These are phyloP conservation scores for Solanum hybrid DNA, from an alignment of 305 asterid genomes.

Conservation along the genomic window DNA sequence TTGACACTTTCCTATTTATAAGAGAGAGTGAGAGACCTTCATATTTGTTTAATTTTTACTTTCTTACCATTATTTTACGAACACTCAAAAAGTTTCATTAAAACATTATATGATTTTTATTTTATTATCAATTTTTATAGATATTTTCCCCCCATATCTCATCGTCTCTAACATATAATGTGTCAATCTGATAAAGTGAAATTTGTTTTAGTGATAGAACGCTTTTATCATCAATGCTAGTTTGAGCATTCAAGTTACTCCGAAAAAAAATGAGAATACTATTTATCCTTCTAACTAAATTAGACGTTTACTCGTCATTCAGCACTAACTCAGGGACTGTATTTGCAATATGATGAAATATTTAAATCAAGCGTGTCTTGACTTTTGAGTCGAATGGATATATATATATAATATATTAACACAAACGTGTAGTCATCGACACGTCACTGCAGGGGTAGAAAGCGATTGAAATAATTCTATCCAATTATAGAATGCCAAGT, in stretches of 20 bases:
- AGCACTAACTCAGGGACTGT: neutral
- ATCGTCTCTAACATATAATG: neutral
- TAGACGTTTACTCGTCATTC: neutral
- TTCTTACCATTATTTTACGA: accelerated
- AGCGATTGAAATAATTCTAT: neutral
- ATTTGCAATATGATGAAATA: neutral
- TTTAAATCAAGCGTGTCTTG: neutral
- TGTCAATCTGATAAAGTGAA: too few species aligned
- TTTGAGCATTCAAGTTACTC: neutral
- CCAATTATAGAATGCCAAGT: constrained; percentile 2
- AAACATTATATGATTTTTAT: too few species aligned
- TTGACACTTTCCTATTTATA: neutral
- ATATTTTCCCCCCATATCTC: neutral
- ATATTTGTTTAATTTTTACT: neutral
- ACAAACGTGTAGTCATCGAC: neutral
- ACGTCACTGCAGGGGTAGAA: neutral
- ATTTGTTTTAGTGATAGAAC: neutral
- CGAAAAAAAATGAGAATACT: too few species aligned
- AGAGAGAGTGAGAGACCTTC: neutral
- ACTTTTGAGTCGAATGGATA: neutral
- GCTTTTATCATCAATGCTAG: neutral
- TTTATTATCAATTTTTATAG: neutral
- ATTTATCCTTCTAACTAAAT: neutral
- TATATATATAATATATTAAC: neutral
- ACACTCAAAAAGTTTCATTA: neutral